Evolutionary conservation across 257 asterid species (phyloP), one percentile per base, ranked within the genome.

Genomic region (Verbascum thapsus): DNA sequence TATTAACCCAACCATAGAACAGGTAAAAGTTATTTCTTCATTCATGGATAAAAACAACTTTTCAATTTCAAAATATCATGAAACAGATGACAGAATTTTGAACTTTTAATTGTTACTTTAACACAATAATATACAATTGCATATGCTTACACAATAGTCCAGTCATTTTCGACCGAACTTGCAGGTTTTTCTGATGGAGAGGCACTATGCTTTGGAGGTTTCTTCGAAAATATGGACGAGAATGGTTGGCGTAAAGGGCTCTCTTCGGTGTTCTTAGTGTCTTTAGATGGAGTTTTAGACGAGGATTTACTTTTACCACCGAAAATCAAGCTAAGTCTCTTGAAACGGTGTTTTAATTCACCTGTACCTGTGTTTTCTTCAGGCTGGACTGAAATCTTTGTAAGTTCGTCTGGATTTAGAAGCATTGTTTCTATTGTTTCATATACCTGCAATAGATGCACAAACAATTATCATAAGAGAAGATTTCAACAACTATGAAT

Each of bases 341-440:
- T 89, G 72, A 89, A 83, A 30, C 86, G 90, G 81, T 72, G 85
- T 74, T 72, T 85, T 62, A 76, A 63, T 64, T 92, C 99, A 35
- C 80, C 85, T 0, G 81, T 45, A 9, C 85, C 49, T 3, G 85
- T 37, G 57, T 80, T 74, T 77, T 85, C 96, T 71, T 85, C 96
- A 0, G 84, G 79, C 61, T 81, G 96, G 58, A 63, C 64, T 1
- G 83, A 39, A 37, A 74, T 65, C 59, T 76, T 85, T 51, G 74
- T 39, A 15, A 74, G 78, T 69, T 87, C 95, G 8, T 89, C 91
- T 64, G 79, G 95, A 57, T 86, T 83, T 51, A 76, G 64, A 61
- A 89, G 76, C 88, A 94, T 94, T 16, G 81, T 76, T 83, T 94
- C 96, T 30, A 94, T 83, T 17, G 97, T 80, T 77, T 90, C 97